A percentile compares a stretch with the other conserved stretches of the same genome.
These are phyloP conservation scores for Sicyos baderoa DNA, from an alignment of 306 rosid species.

Conservation along the genomic window DNA sequence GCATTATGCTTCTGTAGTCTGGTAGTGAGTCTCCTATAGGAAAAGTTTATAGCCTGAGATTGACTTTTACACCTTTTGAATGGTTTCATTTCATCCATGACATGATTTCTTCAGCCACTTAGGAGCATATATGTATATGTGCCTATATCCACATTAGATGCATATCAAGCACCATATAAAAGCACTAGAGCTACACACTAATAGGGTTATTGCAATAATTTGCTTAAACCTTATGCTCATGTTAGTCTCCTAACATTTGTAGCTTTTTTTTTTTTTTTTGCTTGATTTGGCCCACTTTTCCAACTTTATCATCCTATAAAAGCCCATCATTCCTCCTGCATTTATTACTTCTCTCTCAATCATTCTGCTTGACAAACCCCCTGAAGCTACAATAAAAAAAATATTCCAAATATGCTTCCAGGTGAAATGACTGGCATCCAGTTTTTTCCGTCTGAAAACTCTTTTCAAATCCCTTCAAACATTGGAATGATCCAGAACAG, in stretches of 20 bases:
- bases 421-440: conserved; percentile 43
- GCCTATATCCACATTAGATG: conserved; percentile 19
- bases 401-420: conserved; percentile 42
- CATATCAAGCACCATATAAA: conserved; percentile 16
- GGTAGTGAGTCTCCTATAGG: conserved; percentile 5
- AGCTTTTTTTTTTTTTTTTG: conserved; percentile 9
- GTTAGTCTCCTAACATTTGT: conserved; percentile 9
- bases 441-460: conserved; percentile 44
- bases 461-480: conserved; percentile 23
- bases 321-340: conserved; percentile 14
- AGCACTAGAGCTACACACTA: conserved; percentile 9
- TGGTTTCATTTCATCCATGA: neutral
- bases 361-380: conserved; percentile 12
- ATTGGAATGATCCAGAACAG: conserved; percentile 32
- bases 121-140: neutral
- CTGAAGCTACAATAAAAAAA: conserved; percentile 7
- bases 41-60: conserved; percentile 7
- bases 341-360: neutral
- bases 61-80: conserved; percentile 13
- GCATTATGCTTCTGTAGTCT: conserved; percentile 17
- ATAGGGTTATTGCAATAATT: neutral
- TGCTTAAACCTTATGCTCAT: conserved; percentile 14
- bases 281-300: conserved; percentile 17
- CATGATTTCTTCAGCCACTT: conserved; percentile 16
- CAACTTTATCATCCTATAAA: conserved; percentile 22